phyloP scores from a whole-genome alignment of 306 rosid species.

The Prunus salicina region DNA sequence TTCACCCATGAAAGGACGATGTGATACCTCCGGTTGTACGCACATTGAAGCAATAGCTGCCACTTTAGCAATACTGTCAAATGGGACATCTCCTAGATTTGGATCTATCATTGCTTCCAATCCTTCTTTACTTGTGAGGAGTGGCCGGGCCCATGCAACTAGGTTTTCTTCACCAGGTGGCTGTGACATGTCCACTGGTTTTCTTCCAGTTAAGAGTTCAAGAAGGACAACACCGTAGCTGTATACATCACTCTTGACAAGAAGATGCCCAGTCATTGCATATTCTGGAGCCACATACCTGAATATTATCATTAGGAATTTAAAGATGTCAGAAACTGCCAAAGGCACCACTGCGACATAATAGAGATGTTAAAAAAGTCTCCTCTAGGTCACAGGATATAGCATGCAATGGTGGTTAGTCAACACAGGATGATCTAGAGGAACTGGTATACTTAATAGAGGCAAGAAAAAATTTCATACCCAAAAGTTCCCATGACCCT shows the following conservation, averaged over 20 bases:
- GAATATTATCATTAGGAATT: conserved; percentile 22
- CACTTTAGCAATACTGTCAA: conserved; percentile 72
- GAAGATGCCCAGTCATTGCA: conserved; percentile 96
- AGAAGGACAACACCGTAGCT: conserved; percentile 95
- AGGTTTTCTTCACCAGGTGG: conserved; percentile 87
- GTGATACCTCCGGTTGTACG: conserved; percentile 78
- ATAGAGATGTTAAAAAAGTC: background rate
- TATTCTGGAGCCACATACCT: conserved; percentile 94
- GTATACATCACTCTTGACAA: conserved; percentile 87
- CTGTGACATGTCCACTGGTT: conserved; percentile 90
- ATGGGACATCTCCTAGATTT: conserved; percentile 49
- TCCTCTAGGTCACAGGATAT: background rate
- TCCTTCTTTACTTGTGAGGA: conserved; percentile 64
- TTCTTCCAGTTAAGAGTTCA: conserved; percentile 78
- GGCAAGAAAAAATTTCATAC: conserved; percentile 33
- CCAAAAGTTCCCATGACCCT: conserved; percentile 99
- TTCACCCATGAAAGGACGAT: conserved; percentile 94
- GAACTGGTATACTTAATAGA: background rate
- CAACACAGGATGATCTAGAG: background rate
- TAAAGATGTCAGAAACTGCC: conserved; percentile 6
- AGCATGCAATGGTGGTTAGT: background rate
- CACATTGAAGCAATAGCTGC: conserved; percentile 96
- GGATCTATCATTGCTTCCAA: conserved; percentile 52
- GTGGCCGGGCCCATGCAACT: conserved; percentile 80
- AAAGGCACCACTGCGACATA: background rate